Base-by-base conservation (phyloP, 345 rosid species). In the Linum lewisii region DNA sequence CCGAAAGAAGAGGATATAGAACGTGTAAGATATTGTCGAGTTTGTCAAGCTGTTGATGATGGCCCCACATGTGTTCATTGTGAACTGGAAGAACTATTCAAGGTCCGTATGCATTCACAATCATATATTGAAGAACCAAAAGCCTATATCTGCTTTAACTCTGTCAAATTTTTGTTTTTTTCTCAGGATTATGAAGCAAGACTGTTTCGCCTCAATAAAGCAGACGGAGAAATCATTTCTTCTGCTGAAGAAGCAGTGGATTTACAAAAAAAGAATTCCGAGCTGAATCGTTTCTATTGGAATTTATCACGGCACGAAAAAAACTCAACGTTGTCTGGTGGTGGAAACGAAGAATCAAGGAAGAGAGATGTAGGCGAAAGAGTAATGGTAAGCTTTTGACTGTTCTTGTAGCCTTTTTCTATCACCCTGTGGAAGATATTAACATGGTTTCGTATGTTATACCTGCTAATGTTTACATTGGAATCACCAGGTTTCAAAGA, bases 11-110 rank as follows among this genome's bases (percentile, higher is more conserved):
- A 52, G 11, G 55, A 52, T 52, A 52, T 52, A 14, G 55, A 52
- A 20, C 21, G 55, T 52, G 55, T 52, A 14, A 52, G 55, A 52
- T 20, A 52, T 14, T 88, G 98, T 69, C 85, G 77, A 68, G 62
- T 54, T 66, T 92, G 98, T 71, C 77, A 82, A 59, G 74, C 65
- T 59, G 67, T 74, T 63, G 84, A 78, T 52, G 85, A 84, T 79
- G 98, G 98, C 59, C 88, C 95, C 20, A 71, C 70, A 1, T 92
- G 98, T 70, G 73, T 80, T 70, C 88, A 86, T 19, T 92, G 98
- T 59, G 95, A 92, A 69, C 77, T 92, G 55, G 98, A 88, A 54
- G 83, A 84, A 58, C 70, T 79, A 34, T 92, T 92, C 73, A 78
- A 86, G 91, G 96, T 92, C 60, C 62, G 73, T 22, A 38, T 52